Conservation (phyloP, 2,329 filamentous ascomycete species). For the Aureobasidium sp. region DNA sequence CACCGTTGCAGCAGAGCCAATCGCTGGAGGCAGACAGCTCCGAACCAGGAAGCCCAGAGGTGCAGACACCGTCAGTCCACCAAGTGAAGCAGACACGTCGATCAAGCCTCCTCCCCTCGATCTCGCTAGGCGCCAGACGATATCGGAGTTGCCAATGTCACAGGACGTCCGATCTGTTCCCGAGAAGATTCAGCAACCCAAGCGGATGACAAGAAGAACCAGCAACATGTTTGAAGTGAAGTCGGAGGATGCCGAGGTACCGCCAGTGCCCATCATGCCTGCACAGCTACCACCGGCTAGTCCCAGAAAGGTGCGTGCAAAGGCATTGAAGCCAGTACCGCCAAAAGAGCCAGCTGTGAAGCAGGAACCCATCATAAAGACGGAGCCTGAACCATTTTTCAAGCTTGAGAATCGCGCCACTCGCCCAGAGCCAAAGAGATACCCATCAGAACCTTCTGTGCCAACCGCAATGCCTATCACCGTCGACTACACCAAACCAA, state of each 20-base stretch:
- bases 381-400: background rate
- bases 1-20: slow-evolving; percentile 39
- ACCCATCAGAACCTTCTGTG: background rate
- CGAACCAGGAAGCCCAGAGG: slow-evolving; percentile 56
- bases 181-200: background rate
- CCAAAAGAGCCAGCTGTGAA: background rate
- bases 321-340: background rate
- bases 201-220: background rate
- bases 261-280: slow-evolving; percentile 16
- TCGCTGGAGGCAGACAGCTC: slow-evolving; percentile 58
- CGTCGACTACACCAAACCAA: slow-evolving; percentile 7
- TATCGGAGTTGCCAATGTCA: slow-evolving; percentile 11
- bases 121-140: slow-evolving; percentile 12
- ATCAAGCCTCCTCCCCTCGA: background rate
- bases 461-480: slow-evolving; percentile 5
- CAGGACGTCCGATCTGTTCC: background rate
- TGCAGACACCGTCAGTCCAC: slow-evolving; percentile 32
- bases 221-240: background rate
- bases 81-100: slow-evolving; percentile 1
- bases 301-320: background rate
- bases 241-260: background rate
- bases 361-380: background rate
- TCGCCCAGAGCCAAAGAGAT: background rate
- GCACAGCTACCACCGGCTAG: background rate
- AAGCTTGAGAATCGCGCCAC: background rate